Evolutionary conservation across 371 early-diverging fungal species (phyloP), one percentile per base, ranked within the genome.

Genomic region (Mucor mucedo): DNA sequence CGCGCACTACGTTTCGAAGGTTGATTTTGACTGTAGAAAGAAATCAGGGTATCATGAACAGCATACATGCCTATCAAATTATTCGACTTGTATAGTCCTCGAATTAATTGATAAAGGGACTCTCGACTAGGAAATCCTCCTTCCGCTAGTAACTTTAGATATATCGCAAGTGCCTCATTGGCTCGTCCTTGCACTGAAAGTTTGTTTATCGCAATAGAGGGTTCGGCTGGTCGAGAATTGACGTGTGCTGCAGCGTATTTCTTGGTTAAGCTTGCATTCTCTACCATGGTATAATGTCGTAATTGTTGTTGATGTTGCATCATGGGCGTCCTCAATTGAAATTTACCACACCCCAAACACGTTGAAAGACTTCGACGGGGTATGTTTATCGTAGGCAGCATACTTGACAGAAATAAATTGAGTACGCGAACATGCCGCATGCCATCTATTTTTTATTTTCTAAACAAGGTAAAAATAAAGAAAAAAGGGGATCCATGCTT

Each of bases 361-460:
- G 52, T 50, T 14, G 40, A 55, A 28, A 55, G 8, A 13, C 21
- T 41, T 44, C 56, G 60, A 38, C 40, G 58, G 28, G 27, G 13
- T 2, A 30, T 27, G 55, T 13, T 9, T 28, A 44, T 16, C 32
- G 47, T 39, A 28, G 56, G 54, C 14, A 61, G 33, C 14, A 61
- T 52, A 38, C 45, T 62, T 2, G 57, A 52, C 33, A 67, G 54
- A 42, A 67, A 62, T 33, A 42, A 32, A 44, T 55, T 52, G 44
- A 67, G 53, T 35, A 67, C 35, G 59, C 68, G 62, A 62, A 52
- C 68, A 58, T 62, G 58, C 56, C 62, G 68, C 62, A 67, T 67
- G 42, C 62, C 53, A 53, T 52, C 55, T 39, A 55, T 27, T 40
- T 40, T 27, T 16, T 55, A 27, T 55, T 39, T 13, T 55, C 27